Evolutionary conservation across 2,329 filamentous ascomycete genomes (phyloP), one percentile per base, ranked within the genome.

Genomic region (Claviceps sp.): DNA sequence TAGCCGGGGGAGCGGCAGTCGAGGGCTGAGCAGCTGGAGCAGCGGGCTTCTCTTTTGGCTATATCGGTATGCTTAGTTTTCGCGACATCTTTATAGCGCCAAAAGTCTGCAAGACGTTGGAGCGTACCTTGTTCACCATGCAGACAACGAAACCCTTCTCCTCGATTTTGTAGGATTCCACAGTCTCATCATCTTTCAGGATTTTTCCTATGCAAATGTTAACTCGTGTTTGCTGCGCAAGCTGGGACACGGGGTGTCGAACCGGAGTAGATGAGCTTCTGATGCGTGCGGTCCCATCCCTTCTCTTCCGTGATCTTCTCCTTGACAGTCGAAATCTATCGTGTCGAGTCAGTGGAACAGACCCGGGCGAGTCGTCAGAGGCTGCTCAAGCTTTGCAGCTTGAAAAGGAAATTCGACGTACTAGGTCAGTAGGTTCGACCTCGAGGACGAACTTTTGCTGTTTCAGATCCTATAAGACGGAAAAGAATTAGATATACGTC

Each of bases 91-190:
- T 1, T 17, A 17, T 22, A 13, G 38, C 22, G 34, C 14, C 17
- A 38, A 50, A 34, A 17, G 5, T 34, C 19, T 38, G 16, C 17
- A n/a, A 42, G 7, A 17, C 30, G 38, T 53, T 51, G 56, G 3
- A 46, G 16, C 69, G 57, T 74, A 95, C 90, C 87, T 97, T 97
- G 67, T 88, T 89, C 62, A 95, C 84, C 83, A 98, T 95, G 74
- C 93, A 98, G 55, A 98, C 93, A 63, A 98, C 89, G 68, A 97
- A 98, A 40, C 93, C 93, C 78, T 97, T 98, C 79, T 97, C 93
- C 72, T 98, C 91, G 57, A 98, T 97, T 72, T 89, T 95, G 76
- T 97, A 97, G 42, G 87, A 90, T 70, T 89, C 89, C 61, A 98
- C 87, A 2, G 90, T 95, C 66, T 96, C 93, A 56, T 89, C 89